phyloP scores from a whole-genome alignment of 306 rosid genomes.

The Lotus japonicus region DNA sequence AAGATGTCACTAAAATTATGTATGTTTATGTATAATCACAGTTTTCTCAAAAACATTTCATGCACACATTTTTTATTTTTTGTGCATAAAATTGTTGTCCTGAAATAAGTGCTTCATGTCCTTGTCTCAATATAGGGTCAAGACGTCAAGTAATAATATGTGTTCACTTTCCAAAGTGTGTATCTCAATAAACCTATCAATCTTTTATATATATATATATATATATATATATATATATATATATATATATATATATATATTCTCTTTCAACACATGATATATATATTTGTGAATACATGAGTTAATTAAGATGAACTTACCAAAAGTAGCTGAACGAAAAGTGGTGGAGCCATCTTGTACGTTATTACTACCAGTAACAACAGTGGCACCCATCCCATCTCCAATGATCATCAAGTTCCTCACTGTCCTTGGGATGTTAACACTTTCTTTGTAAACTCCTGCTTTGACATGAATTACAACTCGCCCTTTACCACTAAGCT shows the following conservation, averaged over 20 bases:
- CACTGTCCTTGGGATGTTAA: conserved; percentile 37
- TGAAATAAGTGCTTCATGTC: conserved; percentile 9
- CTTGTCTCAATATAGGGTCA: background rate
- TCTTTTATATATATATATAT: too few species aligned
- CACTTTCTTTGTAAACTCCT: conserved; percentile 62
- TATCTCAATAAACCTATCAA: too few species aligned
- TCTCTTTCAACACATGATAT: too few species aligned
- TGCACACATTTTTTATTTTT: too few species aligned
- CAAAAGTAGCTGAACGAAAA: conserved; percentile 72
- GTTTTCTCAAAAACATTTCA: too few species aligned
- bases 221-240: too few species aligned
- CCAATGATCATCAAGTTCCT: conserved; percentile 62
- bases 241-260: too few species aligned
- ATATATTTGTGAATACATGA: too few species aligned
- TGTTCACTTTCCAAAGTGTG: background rate
- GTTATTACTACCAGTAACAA: conserved; percentile 38
- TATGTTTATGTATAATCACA: too few species aligned
- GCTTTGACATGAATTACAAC: conserved; percentile 57
- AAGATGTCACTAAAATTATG: too few species aligned
- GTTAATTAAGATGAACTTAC: conserved; percentile 23
- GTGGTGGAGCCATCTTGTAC: conserved; percentile 47
- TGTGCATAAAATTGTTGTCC: too few species aligned
- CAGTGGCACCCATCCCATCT: conserved; percentile 66
- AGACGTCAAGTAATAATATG: background rate
- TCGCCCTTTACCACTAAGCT: conserved; percentile 30